Conservation (phyloP, 441 rosid genomes). For the Syzygium malaccense region DNA sequence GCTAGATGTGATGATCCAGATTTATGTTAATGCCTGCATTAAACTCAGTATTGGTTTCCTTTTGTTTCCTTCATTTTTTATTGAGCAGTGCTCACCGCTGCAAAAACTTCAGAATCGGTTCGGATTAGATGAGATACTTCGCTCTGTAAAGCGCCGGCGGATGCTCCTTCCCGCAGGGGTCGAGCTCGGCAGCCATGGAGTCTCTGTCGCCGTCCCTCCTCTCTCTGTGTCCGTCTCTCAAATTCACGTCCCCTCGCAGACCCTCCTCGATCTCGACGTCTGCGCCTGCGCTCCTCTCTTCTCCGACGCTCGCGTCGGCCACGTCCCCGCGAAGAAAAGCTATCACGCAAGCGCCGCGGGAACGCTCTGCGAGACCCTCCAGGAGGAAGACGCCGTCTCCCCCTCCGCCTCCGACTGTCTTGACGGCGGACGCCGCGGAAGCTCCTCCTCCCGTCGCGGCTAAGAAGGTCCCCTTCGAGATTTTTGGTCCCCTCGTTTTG, state of each 20-base stretch:
- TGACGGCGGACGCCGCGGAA: background rate
- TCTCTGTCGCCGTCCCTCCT: constrained; percentile 14
- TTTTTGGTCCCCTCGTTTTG: background rate
- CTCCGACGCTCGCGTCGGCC: constrained; percentile 19
- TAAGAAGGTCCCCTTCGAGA: constrained; percentile 39
- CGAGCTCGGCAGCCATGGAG: constrained; percentile 26
- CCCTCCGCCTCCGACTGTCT: background rate
- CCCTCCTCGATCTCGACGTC: background rate
- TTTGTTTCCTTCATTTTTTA: too few species aligned
- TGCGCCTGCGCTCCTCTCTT: constrained; percentile 5
- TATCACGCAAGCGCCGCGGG: constrained; percentile 3
- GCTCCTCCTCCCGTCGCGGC: constrained; percentile 20
- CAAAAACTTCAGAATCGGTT: background rate
- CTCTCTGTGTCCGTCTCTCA: constrained; percentile 9
- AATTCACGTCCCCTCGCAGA: constrained; percentile 1
- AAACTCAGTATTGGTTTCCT: too few species aligned
- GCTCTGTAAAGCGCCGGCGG: background rate
- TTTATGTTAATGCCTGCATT: too few species aligned
- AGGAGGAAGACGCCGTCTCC: constrained; percentile 19
- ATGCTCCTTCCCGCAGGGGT: background rate
- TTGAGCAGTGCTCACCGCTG: fast-evolving
- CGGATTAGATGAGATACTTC: background rate
- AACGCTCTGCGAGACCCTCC: constrained; percentile 13
- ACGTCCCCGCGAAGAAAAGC: constrained; percentile 15
- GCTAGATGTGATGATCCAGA: too few species aligned